These are phyloP conservation scores for Rhodamnia rubescens DNA, from an alignment of 345 rosid species.

Conservation along the genomic window DNA sequence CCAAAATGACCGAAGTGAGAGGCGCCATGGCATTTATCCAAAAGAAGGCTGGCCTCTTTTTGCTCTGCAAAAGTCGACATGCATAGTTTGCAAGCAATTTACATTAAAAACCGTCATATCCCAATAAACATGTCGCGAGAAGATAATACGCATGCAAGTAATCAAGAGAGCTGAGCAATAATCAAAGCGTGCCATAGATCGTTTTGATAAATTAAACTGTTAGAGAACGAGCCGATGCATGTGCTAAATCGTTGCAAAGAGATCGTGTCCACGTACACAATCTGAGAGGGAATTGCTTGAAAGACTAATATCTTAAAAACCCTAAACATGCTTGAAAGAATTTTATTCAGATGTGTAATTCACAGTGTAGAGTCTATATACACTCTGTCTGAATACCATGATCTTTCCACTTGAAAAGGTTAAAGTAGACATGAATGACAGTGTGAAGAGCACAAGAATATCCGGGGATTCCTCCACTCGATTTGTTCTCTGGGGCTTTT, in stretches of 20 bases:
- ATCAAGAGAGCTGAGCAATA: not conserved
- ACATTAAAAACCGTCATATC: not conserved
- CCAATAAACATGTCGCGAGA: not conserved
- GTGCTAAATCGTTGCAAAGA: not conserved
- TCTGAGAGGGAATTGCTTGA: not conserved
- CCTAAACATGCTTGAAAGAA: not conserved
- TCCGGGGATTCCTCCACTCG: not conserved
- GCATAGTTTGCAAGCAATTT: not conserved
- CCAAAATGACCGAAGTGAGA: slow-evolving; percentile 69
- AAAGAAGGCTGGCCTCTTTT: slow-evolving; percentile 53
- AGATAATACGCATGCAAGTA: not conserved
- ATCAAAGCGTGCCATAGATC: not conserved
- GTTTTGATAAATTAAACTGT: not conserved
- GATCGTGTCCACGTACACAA: not conserved
- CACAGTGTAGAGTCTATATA: not conserved
- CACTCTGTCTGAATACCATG: not conserved
- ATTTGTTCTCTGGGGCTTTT: not conserved
- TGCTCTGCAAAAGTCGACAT: slow-evolving; percentile 38
- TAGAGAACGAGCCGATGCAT: not conserved
- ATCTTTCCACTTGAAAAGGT: not conserved
- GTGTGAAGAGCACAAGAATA: not conserved
- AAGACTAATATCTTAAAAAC: not conserved
- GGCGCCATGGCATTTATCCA: slow-evolving; percentile 96
- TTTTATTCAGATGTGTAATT: not conserved
- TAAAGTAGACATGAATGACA: not conserved